Conservation (phyloP, 768 basidiomycete species). For the Lentinula sp. region DNA sequence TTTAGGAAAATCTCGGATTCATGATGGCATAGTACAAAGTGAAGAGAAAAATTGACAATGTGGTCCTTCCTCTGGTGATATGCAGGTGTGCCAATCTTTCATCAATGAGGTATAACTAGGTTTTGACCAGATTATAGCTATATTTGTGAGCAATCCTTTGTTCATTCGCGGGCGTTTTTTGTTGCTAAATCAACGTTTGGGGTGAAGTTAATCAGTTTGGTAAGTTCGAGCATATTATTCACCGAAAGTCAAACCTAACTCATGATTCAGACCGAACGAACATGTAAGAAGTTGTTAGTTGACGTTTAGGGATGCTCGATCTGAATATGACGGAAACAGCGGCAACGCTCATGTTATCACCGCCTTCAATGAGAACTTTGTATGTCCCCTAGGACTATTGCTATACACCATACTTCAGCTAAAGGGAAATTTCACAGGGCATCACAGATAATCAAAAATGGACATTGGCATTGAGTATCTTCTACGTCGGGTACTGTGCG, state of each 20-base stretch:
- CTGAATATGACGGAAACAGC: slow-evolving; percentile 18
- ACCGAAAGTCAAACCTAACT: not conserved
- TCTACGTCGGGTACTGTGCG: slow-evolving; percentile 56
- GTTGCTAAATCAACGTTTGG: slow-evolving; percentile 5
- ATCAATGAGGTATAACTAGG: not conserved
- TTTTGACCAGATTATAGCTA: slow-evolving; percentile 25
- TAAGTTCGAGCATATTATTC: slow-evolving; percentile 13
- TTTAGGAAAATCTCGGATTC: not conserved
- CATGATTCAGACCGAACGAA: slow-evolving; percentile 43
- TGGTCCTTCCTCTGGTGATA: slow-evolving; percentile 43
- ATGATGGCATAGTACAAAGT: slow-evolving; percentile 20
- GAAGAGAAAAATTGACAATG: slow-evolving; percentile 44
- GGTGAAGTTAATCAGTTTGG: slow-evolving; percentile 41
- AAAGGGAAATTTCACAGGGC: slow-evolving; percentile 23
- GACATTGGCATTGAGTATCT: slow-evolving; percentile 52
- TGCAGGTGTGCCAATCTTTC: slow-evolving; percentile 30
- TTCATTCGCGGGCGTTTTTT: not conserved
- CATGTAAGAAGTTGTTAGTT: slow-evolving; percentile 27
- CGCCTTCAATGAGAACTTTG: slow-evolving; percentile 49
- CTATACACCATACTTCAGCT: too few relatives aligned
- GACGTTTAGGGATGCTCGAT: not conserved
- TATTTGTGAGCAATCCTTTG: slow-evolving; percentile 32
- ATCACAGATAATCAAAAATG: slow-evolving; percentile 48
- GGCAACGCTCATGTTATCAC: slow-evolving; percentile 51
- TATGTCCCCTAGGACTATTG: slow-evolving; percentile 10